Base-by-base conservation (phyloP, 768 basidiomycete genomes). In the Mrakia gelida region DNA sequence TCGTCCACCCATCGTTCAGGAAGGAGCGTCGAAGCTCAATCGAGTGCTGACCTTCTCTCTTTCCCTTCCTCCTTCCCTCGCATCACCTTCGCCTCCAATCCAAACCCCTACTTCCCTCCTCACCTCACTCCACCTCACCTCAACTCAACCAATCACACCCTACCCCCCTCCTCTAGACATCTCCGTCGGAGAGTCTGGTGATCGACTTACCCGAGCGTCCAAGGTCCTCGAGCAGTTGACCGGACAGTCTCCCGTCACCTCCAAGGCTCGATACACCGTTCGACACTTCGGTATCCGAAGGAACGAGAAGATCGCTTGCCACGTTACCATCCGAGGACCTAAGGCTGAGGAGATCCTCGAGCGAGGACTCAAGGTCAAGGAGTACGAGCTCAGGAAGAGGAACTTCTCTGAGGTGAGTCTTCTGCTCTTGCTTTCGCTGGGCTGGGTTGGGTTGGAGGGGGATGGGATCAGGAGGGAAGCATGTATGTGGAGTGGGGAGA, bases 261-360 rank as follows among this genome's bases (percentile, higher is more conserved):
- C 95, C 85, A 99, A 98, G 89, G 97, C 96, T 80, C 93, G 97
- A 82, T 98, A 96, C 92, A 98, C 97, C 84, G 94, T 98, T 86
- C 95, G 96, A 82, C 92, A 92, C 71, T 99, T 99, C 88, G 92
- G 93, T 84, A 99, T 99, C 89, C 92, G 97, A 85, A 93, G 97
- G 88, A 99, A 99, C 89, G 96, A 99, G 88, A 99, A 99, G 90
- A 99, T 98, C 85, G 96, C 96, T 71, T 93, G 93, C 81, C 83
- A 84, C 81, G 83, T 84, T 68, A 99, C 96, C 85, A 97, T 99
- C 87, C 93, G 96, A 82, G 96, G 96, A 41, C 96, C 96, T 81
- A 99, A 99, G 87, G 96, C 96, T 54, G 96, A 98, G 89, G 96
- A 99, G 86, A 98, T 98, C 85, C 88, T 99, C 82, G 96, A 99